Evolutionary conservation across 2,329 filamentous ascomycete species (phyloP).

Genomic region (Pseudogymnoascus sp.): DNA sequence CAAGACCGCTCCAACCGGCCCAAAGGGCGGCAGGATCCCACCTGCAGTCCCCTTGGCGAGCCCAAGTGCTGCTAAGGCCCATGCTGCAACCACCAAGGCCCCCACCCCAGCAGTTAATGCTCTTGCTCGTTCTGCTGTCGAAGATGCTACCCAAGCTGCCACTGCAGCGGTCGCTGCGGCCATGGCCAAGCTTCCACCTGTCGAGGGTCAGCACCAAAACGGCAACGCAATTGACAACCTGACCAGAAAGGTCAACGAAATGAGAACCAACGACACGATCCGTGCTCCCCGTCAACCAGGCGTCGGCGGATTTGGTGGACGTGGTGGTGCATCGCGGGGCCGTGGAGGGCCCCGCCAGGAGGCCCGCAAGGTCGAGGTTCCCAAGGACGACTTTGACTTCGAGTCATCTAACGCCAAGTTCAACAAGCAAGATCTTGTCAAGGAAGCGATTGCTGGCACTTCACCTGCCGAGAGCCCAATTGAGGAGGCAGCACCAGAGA

Average conservation of each 20-base stretch:
- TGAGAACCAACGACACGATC: slow-evolving; percentile 56
- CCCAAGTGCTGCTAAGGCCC: slow-evolving; percentile 34
- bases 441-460: slow-evolving; percentile 79
- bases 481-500: slow-evolving; percentile 32
- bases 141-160: slow-evolving; percentile 65
- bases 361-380: slow-evolving; percentile 73
- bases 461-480: slow-evolving; percentile 47
- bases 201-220: slow-evolving; percentile 23
- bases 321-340: slow-evolving; percentile 32
- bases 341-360: slow-evolving; percentile 30
- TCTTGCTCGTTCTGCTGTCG: slow-evolving; percentile 36
- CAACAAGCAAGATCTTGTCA: slow-evolving; percentile 75
- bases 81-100: slow-evolving; percentile 21
- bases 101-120: slow-evolving; percentile 7
- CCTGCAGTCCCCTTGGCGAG: slow-evolving; percentile 59
- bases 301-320: slow-evolving; percentile 32
- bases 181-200: slow-evolving; percentile 59
- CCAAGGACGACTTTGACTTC: slow-evolving; percentile 88
- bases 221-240: slow-evolving; percentile 58
- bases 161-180: slow-evolving; percentile 72
- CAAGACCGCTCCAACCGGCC: slow-evolving; percentile 32
- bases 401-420: slow-evolving; percentile 79
- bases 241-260: slow-evolving; percentile 67
- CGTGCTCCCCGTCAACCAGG: slow-evolving; percentile 41
- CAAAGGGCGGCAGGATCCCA: slow-evolving; percentile 45